Evolutionary conservation across 441 rosid species (phyloP), one percentile per base, ranked within the genome.

Genomic region (Erodium texanum): DNA sequence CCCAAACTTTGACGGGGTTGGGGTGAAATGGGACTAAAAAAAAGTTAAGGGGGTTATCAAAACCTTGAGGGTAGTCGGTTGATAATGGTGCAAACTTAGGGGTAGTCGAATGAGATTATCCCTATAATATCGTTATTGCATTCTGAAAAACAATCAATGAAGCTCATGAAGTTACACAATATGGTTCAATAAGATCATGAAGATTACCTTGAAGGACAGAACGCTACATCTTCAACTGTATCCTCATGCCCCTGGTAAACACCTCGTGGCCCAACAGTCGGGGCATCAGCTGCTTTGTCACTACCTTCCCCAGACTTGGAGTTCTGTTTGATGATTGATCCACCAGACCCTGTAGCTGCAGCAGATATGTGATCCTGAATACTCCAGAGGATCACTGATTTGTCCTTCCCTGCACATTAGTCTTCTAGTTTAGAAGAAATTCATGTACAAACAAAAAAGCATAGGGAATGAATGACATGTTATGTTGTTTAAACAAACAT

Each of bases 151-250:
- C 16, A 50, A 50, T 5, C 19, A 16, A 3, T 50, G n/a, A 4
- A 5, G 16, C 0, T 50, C 22, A 6, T 5, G 20, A n/a, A 50
- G 3, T 16, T 16, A 50, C 22, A 50, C 5, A 50, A n/a, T 50
- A 50, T n/a, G 58, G 18, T 50, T 50, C 4, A 50, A 3, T 50
- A 50, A n/a, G 56, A 16, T 50, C 43, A 22, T 29, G 34, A 22
- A 50, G 59, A 75, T 72, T 86, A 95, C 99, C 96, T 92, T 65
- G 96, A 85, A 5, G 99, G 99, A 78, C 89, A 86, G 82, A 95
- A 95, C n/a, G 96, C 66, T 64, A 95, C 99, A 74, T 95, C 99
- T 82, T 95, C 99, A 74, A 95, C 99, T 0, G 98, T 95, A 75
- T 95, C 99, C 54, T 83, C 92, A 74, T 95, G 99, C 68, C 99